Evolutionary conservation across 1,284 basidiomycete genomes (phyloP), one percentile per base, ranked within the genome.

Genomic region (Trametes polyzona): DNA sequence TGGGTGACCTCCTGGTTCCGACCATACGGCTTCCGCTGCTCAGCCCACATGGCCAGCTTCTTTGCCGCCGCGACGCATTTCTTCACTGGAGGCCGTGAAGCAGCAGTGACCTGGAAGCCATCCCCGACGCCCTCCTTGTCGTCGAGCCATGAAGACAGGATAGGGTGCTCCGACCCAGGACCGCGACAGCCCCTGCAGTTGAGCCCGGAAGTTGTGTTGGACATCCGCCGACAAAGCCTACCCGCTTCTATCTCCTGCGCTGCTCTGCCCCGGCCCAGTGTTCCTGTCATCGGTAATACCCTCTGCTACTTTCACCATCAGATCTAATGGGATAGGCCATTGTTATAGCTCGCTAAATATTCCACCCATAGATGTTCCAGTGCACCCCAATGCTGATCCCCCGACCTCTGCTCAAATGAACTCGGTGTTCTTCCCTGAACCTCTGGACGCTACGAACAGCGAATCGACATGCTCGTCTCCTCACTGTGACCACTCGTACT

Each of bases 401-500:
- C 14, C 24, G 14, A 24, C 3, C 23, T 16, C 41, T 10, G 30
- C 30, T 12, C 8, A 9, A 10, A 8, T 27, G 11, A 17, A 37
- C 32, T 9, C 12, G 12, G 19, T 21, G 29, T 10, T 24, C 9
- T 37, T 35, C 21, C 35, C 46, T 1, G 39, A 16, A 5, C n/a
- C 30, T 8, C 29, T 24, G 14, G 30, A 42, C 17, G 23, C 17
- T 1, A n/a, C n/a, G 41, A 35, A 48, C 19, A 44, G 32, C 23
- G 39, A 37, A 10, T 21, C 40, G 4, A 19, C 50, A 4, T 57
- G 42, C 48, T 55, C 29, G 26, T 57, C 52, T 24, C 29, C 33
- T 3, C 42, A 61, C 27, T 61, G 55, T 16, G 53, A 50, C 19
- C 52, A 54, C 41, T 48, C 48, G 11, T 41, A 19, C 29, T 55